Base-by-base conservation (phyloP, 2,329 filamentous ascomycete genomes). In the Monosporascus sp. region DNA sequence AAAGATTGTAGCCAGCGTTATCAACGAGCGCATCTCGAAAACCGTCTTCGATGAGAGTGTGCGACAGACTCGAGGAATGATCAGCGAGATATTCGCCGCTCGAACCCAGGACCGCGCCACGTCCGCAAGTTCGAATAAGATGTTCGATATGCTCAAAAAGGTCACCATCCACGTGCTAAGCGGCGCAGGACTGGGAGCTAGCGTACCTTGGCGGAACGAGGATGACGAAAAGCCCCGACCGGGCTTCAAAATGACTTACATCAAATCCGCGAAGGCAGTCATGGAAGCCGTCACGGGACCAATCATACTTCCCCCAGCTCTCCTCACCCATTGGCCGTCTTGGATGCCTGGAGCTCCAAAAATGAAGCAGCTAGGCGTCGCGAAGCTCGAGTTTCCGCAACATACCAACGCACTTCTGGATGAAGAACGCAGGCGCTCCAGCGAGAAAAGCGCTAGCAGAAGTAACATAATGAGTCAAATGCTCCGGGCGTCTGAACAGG, bases 101-200 rank as follows among this genome's bases (percentile, higher is more conserved):
- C 28, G 28, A 31, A 31, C 28, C 9, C 28, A 31, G 2, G 28
- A 31, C 28, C 28, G 28, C 28, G 28, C 28, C 28, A 11, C 28
- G 28, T 31, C 28, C 28, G 28, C 28, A 11, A 11, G 28, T 31
- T 31, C 28, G 28, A 31, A 31, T 31, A 31, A 59, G 22, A 38
- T 65, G 15, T 67, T 68, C 38, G 65, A 68, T 35, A 58, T 63
- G 55, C 61, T 68, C 57, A 68, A 68, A 55, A 69, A 67, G 44
- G 61, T 68, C 22, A 61, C 66, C 8, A 67, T 69, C 37, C 62
- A 68, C 38, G 65, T 69, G 9, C 59, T 69, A 3, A 61, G 58
- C 28, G 62, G 66, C 17, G 64, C 65, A 3, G 64, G 65, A 1
- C 67, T 68, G 63, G 65, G 67, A 15, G 45, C n/a, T 22, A 48